Percentiles rank a stretch among this genome's conserved stretches.
Evolutionary conservation across 345 rosid genomes (phyloP).

Genomic region (Gossypium sturtianum): DNA sequence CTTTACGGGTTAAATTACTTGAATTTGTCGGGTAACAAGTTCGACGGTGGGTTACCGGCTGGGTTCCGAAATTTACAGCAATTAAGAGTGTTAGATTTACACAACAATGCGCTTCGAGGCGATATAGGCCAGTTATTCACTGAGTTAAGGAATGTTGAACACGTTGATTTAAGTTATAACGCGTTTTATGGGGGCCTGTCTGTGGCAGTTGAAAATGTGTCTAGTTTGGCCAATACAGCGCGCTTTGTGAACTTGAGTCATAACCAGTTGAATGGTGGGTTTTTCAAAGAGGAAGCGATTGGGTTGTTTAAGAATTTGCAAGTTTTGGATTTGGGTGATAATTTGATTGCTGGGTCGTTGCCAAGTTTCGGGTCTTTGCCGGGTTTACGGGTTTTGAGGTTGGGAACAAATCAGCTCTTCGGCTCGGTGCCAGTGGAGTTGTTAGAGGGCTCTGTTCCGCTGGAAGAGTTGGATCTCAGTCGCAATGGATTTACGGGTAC

Average conservation of each 20-base stretch:
- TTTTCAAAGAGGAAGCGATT: slow-evolving; percentile 45
- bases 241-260: slow-evolving; percentile 60
- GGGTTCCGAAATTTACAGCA: slow-evolving; percentile 76
- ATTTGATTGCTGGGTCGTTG: slow-evolving; percentile 52
- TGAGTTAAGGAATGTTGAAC: slow-evolving; percentile 63
- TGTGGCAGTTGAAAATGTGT: slow-evolving; percentile 40
- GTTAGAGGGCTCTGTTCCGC: slow-evolving; percentile 44
- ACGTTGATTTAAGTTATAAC: slow-evolving; percentile 78
- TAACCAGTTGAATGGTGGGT: slow-evolving; percentile 48
- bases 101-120: slow-evolving; percentile 46
- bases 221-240: slow-evolving; percentile 70
- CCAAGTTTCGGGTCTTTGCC: slow-evolving; percentile 55
- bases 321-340: slow-evolving; percentile 56
- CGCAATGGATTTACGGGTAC: slow-evolving; percentile 77
- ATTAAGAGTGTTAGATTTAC: slow-evolving; percentile 66
- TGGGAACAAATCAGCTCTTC: slow-evolving; percentile 57
- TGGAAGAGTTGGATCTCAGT: slow-evolving; percentile 84
- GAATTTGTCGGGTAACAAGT: slow-evolving; percentile 62
- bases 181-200: slow-evolving; percentile 50
- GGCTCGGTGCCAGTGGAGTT: slow-evolving; percentile 62
- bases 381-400: slow-evolving; percentile 46
- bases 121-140: slow-evolving; percentile 48
- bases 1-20: slow-evolving; percentile 61
- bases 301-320: slow-evolving; percentile 60
- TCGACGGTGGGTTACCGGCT: slow-evolving; percentile 63